Evolutionary conservation across 2,329 filamentous ascomycete genomes (phyloP), one percentile per base, ranked within the genome.

Genomic region (Dothiorella sarmentorum): DNA sequence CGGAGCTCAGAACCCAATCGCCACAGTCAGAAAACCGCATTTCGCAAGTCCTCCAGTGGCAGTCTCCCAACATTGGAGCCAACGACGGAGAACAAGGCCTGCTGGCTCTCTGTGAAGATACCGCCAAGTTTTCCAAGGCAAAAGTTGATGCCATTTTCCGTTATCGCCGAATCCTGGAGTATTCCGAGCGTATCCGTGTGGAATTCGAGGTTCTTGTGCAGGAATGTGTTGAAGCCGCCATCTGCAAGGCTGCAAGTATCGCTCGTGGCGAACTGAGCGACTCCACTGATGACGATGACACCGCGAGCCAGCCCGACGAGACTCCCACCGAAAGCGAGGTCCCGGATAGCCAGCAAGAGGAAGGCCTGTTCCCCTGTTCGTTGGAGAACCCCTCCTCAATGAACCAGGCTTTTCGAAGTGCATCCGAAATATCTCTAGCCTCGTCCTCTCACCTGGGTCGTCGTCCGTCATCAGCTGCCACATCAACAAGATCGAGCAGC

Each of bases 21-120:
- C 94, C 94, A 0, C 90, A 97, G 69, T 99, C 95, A 0, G 94
- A 99, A 71, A 94, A 90, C 42, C 87, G 93, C 29, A 95, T 97
- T 65, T 89, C 90, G 1, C 94, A 99, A 72, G 92, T 99, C 5
- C 73, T 95, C 64, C 91, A 97, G 71, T 99, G 95, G 94, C 91
- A 96, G 68, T 96, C 93, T 4, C 94, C 94, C 0, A 92, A 90
- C 66, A 89, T 88, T 51, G 93, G 93, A 67, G 47, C 91, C 0
- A 76, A 96, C 15, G 94, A 99, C 62, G 91, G 97, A 70, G 93
- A 97, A 70, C 90, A 95, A 68, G 94, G 94, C 0, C 78, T 99
- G 22, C 88, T 91, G 35, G 74, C 91, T 24, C 78, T 99, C n/a
- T 96, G 91, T 70, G 83, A 89, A 13, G 94, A 99, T 69, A 97